Conservation (phyloP, 1,284 basidiomycete genomes). For the Sporisorium graminicola region DNA sequence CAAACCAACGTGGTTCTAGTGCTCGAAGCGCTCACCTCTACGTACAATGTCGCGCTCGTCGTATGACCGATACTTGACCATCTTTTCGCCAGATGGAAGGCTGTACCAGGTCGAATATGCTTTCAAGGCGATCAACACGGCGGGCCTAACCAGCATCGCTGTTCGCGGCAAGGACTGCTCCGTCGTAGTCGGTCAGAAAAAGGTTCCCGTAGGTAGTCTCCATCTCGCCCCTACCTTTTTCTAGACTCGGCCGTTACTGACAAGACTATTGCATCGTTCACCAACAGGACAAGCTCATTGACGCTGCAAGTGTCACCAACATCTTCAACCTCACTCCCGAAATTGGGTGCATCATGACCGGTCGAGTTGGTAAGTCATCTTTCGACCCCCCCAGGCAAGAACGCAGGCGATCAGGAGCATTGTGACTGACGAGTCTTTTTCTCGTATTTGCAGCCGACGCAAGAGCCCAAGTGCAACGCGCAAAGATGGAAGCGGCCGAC, state of each 20-base stretch:
- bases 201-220: conserved; percentile 77
- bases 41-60: conserved; percentile 66
- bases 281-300: conserved; percentile 86
- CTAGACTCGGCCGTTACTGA: neutral
- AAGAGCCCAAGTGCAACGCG: conserved; percentile 87
- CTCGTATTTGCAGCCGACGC: conserved; percentile 78
- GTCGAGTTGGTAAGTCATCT: conserved; percentile 81
- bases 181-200: conserved; percentile 97
- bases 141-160: conserved; percentile 92
- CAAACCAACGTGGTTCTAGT: neutral
- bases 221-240: too few species aligned
- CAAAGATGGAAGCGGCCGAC: conserved; percentile 89
- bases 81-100: conserved; percentile 69
- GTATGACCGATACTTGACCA: conserved; percentile 69
- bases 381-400: too few species aligned
- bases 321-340: conserved; percentile 95
- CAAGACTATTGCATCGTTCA: neutral
- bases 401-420: neutral
- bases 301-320: conserved; percentile 93
- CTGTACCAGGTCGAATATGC: conserved; percentile 78
- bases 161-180: conserved; percentile 93
- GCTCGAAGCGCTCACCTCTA: neutral
- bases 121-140: conserved; percentile 98
- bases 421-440: conserved; percentile 65
- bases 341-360: conserved; percentile 98